Evolutionary conservation across 192 early-diverging fungal genomes (phyloP), one percentile per base, ranked within the genome.

Genomic region (Gamsiella multidivaricata): DNA sequence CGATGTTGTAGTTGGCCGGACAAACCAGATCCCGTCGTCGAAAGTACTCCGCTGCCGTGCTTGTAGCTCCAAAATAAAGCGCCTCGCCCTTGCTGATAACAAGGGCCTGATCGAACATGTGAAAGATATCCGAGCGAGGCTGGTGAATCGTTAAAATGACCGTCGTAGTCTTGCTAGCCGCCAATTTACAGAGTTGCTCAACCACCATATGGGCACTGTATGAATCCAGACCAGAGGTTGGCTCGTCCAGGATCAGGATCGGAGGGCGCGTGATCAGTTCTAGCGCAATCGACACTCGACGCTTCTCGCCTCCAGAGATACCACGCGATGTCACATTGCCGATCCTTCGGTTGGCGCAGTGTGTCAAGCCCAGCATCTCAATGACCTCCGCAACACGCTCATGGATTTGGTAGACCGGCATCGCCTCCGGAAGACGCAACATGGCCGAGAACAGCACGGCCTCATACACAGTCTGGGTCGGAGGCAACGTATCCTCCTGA

Each of bases 211-310:
- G 86, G 0, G 92, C 87, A 31, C 91, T 83, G 65, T 93, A 91
- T 1, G 88, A 88, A 67, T 91, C 89, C 11, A 91, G 80, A 6
- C 95, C 95, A 6, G 89, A 91, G 0, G 93, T 95, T 2, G 95
- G 95, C 72, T 91, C 95, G 75, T 95, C 93, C 52, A 95, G 84
- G 80, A 96, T 92, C 56, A 96, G 84, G 32, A 91, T 83, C 55
- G 86, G 84, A 7, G 91, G 89, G 75, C 87, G 69, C 7, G 84
- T 88, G 2, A 88, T 86, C 22, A 90, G 66, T 61, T 87, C 86
- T 14, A 85, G 83, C 15, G 86, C 86, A 37, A 90, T 90, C 39
- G 82, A 83, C 34, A 86, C 85, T 60, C 89, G 85, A 61, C 88
- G 88, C 75, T 87, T 86, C 70, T 91, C 90, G 12, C 89, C 90